Conservation (phyloP, 305 asterid species). For the Lippia alba region DNA sequence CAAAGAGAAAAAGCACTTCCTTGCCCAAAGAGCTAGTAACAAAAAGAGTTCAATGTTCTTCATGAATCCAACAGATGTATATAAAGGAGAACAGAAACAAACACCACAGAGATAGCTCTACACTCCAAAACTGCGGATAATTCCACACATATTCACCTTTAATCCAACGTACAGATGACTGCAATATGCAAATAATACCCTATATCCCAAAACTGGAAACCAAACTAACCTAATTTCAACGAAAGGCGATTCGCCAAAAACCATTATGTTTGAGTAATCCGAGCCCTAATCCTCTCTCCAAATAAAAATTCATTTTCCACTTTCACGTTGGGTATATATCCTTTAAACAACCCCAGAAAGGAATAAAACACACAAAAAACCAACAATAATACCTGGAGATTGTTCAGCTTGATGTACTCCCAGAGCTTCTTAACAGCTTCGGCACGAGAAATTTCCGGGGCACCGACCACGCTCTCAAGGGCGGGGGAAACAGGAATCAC, state of each 20-base stretch:
- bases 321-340: background rate
- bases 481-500: slow-evolving; percentile 48
- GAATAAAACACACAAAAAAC: background rate
- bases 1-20: background rate
- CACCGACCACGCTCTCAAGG: slow-evolving; percentile 56
- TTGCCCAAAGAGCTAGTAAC: background rate
- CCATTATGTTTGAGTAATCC: background rate
- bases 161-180: background rate
- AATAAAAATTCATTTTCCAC: background rate
- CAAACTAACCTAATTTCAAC: background rate
- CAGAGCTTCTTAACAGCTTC: slow-evolving; percentile 61
- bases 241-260: background rate
- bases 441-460: slow-evolving; percentile 49
- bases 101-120: background rate
- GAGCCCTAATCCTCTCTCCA: slow-evolving; percentile 35
- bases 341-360: background rate
- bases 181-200: slow-evolving; percentile 2
- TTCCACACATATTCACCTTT: background rate
- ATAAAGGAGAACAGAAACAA: background rate
- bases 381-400: slow-evolving; percentile 51
- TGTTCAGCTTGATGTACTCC: slow-evolving; percentile 58
- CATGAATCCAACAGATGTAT: slow-evolving; percentile 3
- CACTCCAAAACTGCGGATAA: background rate
- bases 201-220: background rate
- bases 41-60: background rate